Evolutionary conservation across 1,284 basidiomycete species (phyloP), one percentile per base, ranked within the genome.

Genomic region (Mycosarcoma mackinlayi): DNA sequence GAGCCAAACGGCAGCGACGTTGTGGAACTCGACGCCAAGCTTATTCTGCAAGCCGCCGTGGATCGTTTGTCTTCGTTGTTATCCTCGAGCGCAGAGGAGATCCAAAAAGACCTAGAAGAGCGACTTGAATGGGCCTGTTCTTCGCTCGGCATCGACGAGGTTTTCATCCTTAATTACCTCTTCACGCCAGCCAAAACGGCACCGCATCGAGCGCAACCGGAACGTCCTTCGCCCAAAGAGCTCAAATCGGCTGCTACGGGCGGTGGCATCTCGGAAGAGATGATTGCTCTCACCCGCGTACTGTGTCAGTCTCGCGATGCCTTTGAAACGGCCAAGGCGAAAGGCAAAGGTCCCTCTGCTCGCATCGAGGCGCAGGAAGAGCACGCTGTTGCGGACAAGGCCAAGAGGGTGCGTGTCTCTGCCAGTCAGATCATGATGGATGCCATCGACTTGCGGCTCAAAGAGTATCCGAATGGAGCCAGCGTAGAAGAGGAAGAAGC

Each of bases 1-100:
- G 82, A 90, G 37, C 89, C 91, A 1, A 98, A 97, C 81, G 92
- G 92, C 1, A 89, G 88, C 28, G 95, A 98, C 74, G 86, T 94
- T 13, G 91, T 91, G 14, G 93, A 97, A 79, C 84, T 98, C 24
- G 87, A 88, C 18, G 92, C 92, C 9, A 90, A 92, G 82, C 82
- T 90, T n/a, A 85, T 93, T 4, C 86, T 94, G 6, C 84, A 87
- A 4, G 77, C 75, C 9, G 65, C 74, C 0, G 21, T 31, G 23
- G 34, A 40, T 0, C 52, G 45, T 14, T 54, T 70, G 10, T 45
- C 61, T 0, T 14, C 37, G 3, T 19, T 67, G 0, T 37, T 67
- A 14, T 28, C 53, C 0, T 10, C 30, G 10, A 56, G 24, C 18
- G 30, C 34, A 7, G 53, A 61, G 19, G 59, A 47, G 23, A 16